Base-by-base conservation (phyloP, 2,329 filamentous ascomycete species). In the Talaromyces piceae region DNA sequence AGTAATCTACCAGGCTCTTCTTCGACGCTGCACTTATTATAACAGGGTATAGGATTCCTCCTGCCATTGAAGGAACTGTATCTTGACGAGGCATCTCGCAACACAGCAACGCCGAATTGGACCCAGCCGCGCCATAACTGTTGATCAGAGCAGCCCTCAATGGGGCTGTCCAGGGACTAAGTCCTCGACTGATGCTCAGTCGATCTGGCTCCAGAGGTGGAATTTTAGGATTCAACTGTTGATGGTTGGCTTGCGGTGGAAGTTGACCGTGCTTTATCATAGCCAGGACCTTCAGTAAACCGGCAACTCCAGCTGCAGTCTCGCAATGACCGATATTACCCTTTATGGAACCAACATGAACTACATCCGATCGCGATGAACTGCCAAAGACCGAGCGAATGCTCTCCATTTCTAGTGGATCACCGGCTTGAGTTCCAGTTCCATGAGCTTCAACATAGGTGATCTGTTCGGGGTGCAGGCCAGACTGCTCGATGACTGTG, bases 391-490 rank as follows among this genome's bases (percentile, higher is more conserved):
- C 73, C 46, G 78, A 74, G 18, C 83, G 81, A 46, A 94, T 86
- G 0, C 86, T 89, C 1, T 81, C 75, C 84, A 91, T 90, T 66
- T 95, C 90, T 4, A 82, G 86, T 5, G 82, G 83, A 62, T 95
- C 89, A 55, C 87, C 89, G 26, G 86, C 88, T 66, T 93, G 87
- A 0, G 88, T 95, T 26, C 89, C 89, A 2, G 89, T 95, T 12
- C 87, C 89, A 66, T 95, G 88, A 84, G 93, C 89, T 69, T 94
- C 89, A 6, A 94, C 83, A 62, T 91, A 93, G 67, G 83, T 83
- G 46, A 95, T 78, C 56, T 91, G 86, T 46, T 82, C 77, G 2
- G 88, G 85, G 60, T 91, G 83, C 22, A 93, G 77, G 53, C 85
- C 84, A 33, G 87, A 83, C 41, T 87, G 80, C 44, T 84, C 79